A percentile compares a stretch with the other conserved stretches of the same genome.
These are phyloP conservation scores for Avena atlantica DNA, from an alignment of 176 grass and related monocot species.

Conservation along the genomic window DNA sequence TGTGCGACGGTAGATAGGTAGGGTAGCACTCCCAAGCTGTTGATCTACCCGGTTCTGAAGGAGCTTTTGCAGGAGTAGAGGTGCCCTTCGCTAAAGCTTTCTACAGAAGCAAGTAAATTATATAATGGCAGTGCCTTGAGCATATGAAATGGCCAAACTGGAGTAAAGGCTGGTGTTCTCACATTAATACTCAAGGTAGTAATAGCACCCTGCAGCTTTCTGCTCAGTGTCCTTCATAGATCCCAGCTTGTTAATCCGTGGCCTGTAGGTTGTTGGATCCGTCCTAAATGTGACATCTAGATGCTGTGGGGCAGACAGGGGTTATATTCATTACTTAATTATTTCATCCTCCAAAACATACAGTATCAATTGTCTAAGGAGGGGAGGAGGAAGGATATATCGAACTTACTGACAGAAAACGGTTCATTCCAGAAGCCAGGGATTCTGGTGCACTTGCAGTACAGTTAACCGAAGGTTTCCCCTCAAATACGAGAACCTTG, in stretches of 20 bases:
- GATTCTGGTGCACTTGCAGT: constrained; percentile 65
- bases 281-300: constrained; percentile 80
- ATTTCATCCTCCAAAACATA: constrained; percentile 20
- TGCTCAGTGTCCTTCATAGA: constrained; percentile 80
- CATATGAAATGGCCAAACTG: not conserved
- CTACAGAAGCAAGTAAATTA: constrained; percentile 6
- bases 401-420: constrained; percentile 70
- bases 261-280: constrained; percentile 84
- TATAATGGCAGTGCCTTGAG: not conserved
- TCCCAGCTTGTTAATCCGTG: constrained; percentile 82
- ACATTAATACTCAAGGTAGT: constrained; percentile 83
- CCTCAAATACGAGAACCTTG: constrained; percentile 72
- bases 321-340: not conserved
- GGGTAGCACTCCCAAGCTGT: not conserved
- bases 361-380: not conserved
- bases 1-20: not conserved
- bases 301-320: constrained; percentile 35
- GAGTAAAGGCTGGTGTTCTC: not conserved
- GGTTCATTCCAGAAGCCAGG: constrained; percentile 75
- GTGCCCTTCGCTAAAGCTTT: constrained; percentile 28
- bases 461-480: constrained; percentile 68
- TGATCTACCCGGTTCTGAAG: not conserved
- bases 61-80: constrained; percentile 35
- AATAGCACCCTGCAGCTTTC: constrained; percentile 76
- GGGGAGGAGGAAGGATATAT: not conserved